Evolutionary conservation across 1,284 basidiomycete genomes (phyloP), one percentile per base, ranked within the genome.

Genomic region (Mycena citricolor): DNA sequence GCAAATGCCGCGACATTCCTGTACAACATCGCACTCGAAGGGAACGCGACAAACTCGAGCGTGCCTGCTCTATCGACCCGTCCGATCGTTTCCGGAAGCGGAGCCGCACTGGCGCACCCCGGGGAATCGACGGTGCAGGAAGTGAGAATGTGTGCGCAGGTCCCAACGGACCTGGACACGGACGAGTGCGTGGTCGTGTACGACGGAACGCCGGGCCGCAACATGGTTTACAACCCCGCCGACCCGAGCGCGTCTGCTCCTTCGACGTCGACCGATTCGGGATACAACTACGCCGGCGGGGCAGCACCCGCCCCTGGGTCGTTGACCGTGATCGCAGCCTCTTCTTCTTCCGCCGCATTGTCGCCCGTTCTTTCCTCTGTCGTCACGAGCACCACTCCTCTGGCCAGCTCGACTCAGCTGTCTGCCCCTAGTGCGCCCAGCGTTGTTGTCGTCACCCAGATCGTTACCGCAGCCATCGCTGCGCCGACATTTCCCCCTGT

Each of bases 81-180:
- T n/a, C n/a, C n/a, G n/a, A n/a, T n/a, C n/a, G n/a, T n/a, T n/a
- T n/a, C n/a, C n/a, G n/a, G n/a, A n/a, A n/a, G n/a, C n/a, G n/a
- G n/a, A n/a, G n/a, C n/a, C n/a, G n/a, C n/a, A n/a, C 66, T 79
- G 31, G 53, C 58, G 19, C 67, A 61, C 14, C 46, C 57, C 28
- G n/a, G n/a, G n/a, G n/a, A n/a, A n/a, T n/a, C n/a, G n/a, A n/a
- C n/a, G n/a, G n/a, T n/a, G n/a, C n/a, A n/a, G n/a, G 61, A 68
- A 26, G 70, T 88, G 42, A 73, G 71, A 46, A 68, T 82, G 58
- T 89, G 86, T 57, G 68, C 73, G 33, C 68, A 66, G 48, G 71
- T 83, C 5, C 79, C 83, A 25, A 56, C 56, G n/a, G 62, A 69
- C 31, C 56, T 81, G 42, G 66, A 70, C 44, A 67, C 73, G 3